phyloP scores from a whole-genome alignment of 2,329 filamentous ascomycete species.

The Pyrenophora tritici-repentis region DNA sequence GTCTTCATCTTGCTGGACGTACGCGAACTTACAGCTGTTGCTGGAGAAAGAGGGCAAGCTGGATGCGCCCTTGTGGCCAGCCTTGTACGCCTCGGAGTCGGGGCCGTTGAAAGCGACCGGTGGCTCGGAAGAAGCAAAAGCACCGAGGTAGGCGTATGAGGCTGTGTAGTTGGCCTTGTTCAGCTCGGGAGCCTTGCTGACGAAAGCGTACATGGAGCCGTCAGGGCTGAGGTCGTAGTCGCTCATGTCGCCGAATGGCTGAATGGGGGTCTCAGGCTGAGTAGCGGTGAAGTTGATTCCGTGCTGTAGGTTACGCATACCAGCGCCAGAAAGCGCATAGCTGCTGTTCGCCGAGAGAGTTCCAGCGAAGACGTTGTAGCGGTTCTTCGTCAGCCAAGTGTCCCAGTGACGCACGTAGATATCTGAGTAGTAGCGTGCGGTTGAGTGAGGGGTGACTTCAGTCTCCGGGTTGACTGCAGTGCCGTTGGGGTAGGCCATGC shows the following conservation, averaged over 20 bases:
- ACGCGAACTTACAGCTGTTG: constrained; percentile 71
- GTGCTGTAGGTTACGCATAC: constrained; percentile 62
- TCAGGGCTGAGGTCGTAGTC: constrained; percentile 75
- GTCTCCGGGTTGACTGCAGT: constrained; percentile 69
- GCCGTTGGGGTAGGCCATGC: constrained; percentile 70
- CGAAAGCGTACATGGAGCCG: constrained; percentile 66
- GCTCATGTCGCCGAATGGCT: constrained; percentile 74
- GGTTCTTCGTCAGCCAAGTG: constrained; percentile 69
- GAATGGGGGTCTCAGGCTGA: constrained; percentile 68
- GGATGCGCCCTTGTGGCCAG: constrained; percentile 66
- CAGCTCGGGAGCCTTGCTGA: constrained; percentile 74
- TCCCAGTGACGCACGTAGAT: constrained; percentile 86
- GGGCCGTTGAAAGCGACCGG: constrained; percentile 44
- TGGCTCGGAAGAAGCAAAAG: constrained; percentile 62
- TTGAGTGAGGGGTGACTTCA: constrained; percentile 63
- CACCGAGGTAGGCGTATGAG: constrained; percentile 76
- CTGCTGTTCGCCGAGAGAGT: constrained; percentile 52
- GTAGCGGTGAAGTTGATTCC: constrained; percentile 61
- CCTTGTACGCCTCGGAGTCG: constrained; percentile 27
- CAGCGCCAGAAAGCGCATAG: constrained; percentile 35
- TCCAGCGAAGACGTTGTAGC: constrained; percentile 75
- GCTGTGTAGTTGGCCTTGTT: constrained; percentile 79
- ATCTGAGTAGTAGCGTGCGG: constrained; percentile 72
- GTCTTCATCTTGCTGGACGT: constrained; percentile 71
- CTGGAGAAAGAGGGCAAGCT: constrained; percentile 74